Conservation (phyloP, 2,329 filamentous ascomycete species). For the Clarireedia homoeocarpa region DNA sequence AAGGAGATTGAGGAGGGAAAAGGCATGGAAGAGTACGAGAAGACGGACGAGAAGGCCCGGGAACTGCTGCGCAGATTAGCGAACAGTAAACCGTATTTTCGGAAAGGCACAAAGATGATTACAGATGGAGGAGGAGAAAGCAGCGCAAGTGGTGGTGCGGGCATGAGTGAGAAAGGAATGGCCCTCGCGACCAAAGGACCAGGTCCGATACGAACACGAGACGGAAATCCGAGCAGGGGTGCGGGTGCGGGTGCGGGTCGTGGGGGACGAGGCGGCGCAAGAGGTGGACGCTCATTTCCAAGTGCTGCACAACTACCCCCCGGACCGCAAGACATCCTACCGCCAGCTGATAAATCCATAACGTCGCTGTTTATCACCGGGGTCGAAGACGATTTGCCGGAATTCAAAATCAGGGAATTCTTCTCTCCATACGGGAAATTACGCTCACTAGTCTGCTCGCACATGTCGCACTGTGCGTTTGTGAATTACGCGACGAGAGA, state of each 20-base stretch:
- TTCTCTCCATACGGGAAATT: constrained; percentile 86
- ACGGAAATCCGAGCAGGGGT: constrained; percentile 41
- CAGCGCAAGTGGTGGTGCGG: constrained; percentile 24
- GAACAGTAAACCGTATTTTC: constrained; percentile 90
- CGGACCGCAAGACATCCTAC: constrained; percentile 75
- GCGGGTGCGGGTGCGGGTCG: constrained; percentile 25
- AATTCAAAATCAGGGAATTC: constrained; percentile 83
- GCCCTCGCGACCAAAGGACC: constrained; percentile 44
- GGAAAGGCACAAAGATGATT: constrained; percentile 67
- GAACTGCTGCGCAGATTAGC: constrained; percentile 80
- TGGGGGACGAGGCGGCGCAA: constrained; percentile 33
- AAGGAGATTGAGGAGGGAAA: constrained; percentile 88
- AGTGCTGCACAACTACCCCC: constrained; percentile 68
- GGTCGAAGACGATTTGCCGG: constrained; percentile 90
- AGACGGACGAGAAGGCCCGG: constrained; percentile 93
- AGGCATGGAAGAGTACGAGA: constrained; percentile 84
- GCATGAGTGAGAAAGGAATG: constrained; percentile 32
- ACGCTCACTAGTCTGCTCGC: constrained; percentile 87
- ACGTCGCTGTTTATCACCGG: constrained; percentile 93
- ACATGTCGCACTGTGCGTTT: constrained; percentile 95
- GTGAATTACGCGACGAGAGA: constrained; percentile 85
- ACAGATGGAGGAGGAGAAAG: constrained; percentile 26
- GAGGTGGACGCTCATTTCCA: constrained; percentile 52
- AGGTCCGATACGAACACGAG: constrained; percentile 73
- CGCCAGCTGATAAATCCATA: constrained; percentile 76